Evolutionary conservation across 805 yeast species (phyloP).

Genomic region (Starmera quercuum): DNA sequence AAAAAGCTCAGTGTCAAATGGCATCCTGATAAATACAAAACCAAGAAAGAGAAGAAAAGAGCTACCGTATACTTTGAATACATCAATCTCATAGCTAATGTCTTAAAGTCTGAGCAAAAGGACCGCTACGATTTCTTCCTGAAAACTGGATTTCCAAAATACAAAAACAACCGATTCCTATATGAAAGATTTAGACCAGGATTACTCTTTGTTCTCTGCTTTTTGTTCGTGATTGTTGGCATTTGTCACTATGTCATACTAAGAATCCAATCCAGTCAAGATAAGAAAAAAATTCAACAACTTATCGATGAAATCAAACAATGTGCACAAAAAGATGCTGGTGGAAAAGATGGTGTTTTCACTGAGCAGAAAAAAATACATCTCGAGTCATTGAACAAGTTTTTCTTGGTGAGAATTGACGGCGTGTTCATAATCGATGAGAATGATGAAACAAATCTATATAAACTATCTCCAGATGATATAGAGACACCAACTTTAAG

Average conservation of each 20-base stretch:
- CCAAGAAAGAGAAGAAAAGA: slow-evolving; percentile 34
- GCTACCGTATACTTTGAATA: slow-evolving; percentile 72
- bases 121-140: slow-evolving; percentile 81
- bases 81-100: slow-evolving; percentile 67
- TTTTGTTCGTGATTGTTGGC: slow-evolving; percentile 44
- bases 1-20: slow-evolving; percentile 60
- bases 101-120: slow-evolving; percentile 53
- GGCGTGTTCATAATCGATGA: slow-evolving; percentile 52
- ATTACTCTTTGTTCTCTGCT: slow-evolving; percentile 37
- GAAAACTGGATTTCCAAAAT: slow-evolving; percentile 77
- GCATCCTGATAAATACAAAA: slow-evolving; percentile 78
- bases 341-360: slow-evolving; percentile 38
- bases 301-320: slow-evolving; percentile 44
- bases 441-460: slow-evolving; percentile 28
- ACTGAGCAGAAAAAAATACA: slow-evolving; percentile 33
- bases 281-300: slow-evolving; percentile 44
- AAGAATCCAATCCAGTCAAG: slow-evolving; percentile 46
- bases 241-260: slow-evolving; percentile 52
- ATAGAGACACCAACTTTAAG: slow-evolving; percentile 39
- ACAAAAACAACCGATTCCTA: slow-evolving; percentile 61
- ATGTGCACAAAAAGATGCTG: slow-evolving; percentile 46
- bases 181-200: slow-evolving; percentile 68
- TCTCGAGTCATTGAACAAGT: slow-evolving; percentile 37
- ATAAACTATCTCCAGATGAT: slow-evolving; percentile 38
- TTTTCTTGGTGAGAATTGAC: slow-evolving; percentile 46